Evolutionary conservation across 2,329 filamentous ascomycete genomes (phyloP), one percentile per base, ranked within the genome.

Genomic region (Bipolaris cookei): DNA sequence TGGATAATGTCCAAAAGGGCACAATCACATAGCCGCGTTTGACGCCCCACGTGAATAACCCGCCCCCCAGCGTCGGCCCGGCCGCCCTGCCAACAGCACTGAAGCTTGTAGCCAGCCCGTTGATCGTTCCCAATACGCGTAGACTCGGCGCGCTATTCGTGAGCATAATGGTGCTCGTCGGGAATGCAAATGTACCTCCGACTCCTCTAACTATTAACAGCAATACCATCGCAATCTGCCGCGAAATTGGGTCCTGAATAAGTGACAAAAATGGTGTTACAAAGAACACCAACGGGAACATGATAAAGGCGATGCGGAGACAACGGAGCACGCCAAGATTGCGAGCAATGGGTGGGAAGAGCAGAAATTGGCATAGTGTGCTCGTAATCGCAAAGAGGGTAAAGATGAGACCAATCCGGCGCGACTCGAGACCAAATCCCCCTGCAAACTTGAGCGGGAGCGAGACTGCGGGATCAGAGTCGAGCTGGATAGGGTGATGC

Each of bases 101-200:
- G 32, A 93, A 86, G 54, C 89, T 90, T 0, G 93, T 97, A 0
- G 92, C 93, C 59, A 97, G 87, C 2, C 94, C 95, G 70, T 98
- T 98, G 53, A 98, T 79, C 0, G 93, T 97, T 1, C 92, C 93
- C 4, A 98, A 83, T 8, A 96, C 85, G 41, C 84, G 81, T 14
- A 97, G 79, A 52, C 89, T 92, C 1, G 83, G 78, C 4, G 92
- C 92, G 8, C 89, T 91, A 77, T 97, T 97, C 25, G 93, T 97
- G 35, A 98, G 84, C 45, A 98, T 82, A 66, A 98, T 97, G 5
- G 91, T 96, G 23, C 86, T 89, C 69, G 91, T 95, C 0, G 95
- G 94, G 73, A 97, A 97, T 0, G 90, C 90, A 69, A 97, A 89
- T 62, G 96, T 95, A 57, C 88, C 87, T 37, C 84, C 86, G 52